Evolutionary conservation across 2,329 filamentous ascomycete genomes (phyloP).

Genomic region (Ascochyta viciae-villosae): DNA sequence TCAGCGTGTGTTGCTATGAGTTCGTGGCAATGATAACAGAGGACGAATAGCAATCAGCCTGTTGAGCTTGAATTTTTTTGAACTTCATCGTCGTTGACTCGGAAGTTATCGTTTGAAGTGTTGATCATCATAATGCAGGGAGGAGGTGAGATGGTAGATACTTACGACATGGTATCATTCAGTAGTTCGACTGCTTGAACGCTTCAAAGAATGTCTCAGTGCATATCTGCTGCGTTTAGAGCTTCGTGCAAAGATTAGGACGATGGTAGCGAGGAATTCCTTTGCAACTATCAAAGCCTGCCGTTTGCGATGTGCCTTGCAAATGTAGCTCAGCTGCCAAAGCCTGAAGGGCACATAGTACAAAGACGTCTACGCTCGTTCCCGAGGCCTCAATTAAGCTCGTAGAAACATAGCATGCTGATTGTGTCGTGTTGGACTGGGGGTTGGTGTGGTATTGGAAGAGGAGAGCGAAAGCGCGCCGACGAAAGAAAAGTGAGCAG

Average conservation of each 20-base stretch:
- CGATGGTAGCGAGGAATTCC: neutral
- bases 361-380: neutral
- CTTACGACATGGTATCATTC: constrained; percentile 8
- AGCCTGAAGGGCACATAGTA: neutral
- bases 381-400: no score
- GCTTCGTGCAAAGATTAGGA: neutral
- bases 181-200: constrained; percentile 1
- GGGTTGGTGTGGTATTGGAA: neutral
- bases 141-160: neutral
- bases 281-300: neutral
- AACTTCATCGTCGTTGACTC: constrained; percentile 48
- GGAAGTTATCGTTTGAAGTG: constrained; percentile 43
- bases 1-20: constrained; percentile 20
- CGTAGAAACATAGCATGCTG: neutral
- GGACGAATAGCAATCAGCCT: constrained; percentile 54
- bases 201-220: neutral
- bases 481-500: constrained; percentile 22
- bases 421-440: neutral
- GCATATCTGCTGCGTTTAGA: neutral
- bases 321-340: neutral
- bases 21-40: constrained; percentile 1
- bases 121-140: constrained; percentile 42
- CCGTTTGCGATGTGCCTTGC: neutral
- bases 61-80: constrained; percentile 61
- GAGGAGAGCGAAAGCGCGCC: constrained; percentile 2